Evolutionary conservation across 257 asterid species (phyloP), one percentile per base, ranked within the genome.

Genomic region (Jasminum sambac): DNA sequence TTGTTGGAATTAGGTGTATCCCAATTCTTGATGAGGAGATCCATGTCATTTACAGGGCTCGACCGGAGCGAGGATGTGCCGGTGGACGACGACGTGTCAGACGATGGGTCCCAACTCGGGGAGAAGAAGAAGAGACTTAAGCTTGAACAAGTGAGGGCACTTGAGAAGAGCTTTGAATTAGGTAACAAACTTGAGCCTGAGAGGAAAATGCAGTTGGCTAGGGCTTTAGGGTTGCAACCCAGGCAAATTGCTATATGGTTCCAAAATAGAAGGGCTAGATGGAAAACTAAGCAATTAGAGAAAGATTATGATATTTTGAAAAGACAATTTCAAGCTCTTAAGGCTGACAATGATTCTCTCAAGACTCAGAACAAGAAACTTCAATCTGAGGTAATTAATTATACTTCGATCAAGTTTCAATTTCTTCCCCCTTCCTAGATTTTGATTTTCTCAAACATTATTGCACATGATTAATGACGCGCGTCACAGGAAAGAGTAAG

Each of bases 181-280:
- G 94, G 91, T 0, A 92, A 82, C 79, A 92, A 90, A 48, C 81
- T 90, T 11, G 98, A 92, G 63, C 98, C 95, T 0, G 95, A 92
- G 75, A 83, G 96, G 74, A 92, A 90, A 78, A 74, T 85, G 82
- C 90, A 88, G 83, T 78, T 92, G 44, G 95, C 96, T 46, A 84
- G 88, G 78, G 90, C 92, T 23, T 64, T 92, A 62, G 96, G 95
- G 5, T 76, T 92, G 65, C 91, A 90, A 61, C 98, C 97, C 0
- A 78, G 97, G 2, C 98, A 92, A 74, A 76, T 92, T 0, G 95
- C 97, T 0, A 87, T 92, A 16, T 92, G 98, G 98, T 92, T 92
- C 64, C 98, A 92, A 74, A 92, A 92, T 57, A 75, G 98, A 34
- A 63, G 98, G 76, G 98, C 98, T 34, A 82, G 98, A 25, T 87